phyloP scores from a whole-genome alignment of 257 asterid species.

The Solanum acaule region DNA sequence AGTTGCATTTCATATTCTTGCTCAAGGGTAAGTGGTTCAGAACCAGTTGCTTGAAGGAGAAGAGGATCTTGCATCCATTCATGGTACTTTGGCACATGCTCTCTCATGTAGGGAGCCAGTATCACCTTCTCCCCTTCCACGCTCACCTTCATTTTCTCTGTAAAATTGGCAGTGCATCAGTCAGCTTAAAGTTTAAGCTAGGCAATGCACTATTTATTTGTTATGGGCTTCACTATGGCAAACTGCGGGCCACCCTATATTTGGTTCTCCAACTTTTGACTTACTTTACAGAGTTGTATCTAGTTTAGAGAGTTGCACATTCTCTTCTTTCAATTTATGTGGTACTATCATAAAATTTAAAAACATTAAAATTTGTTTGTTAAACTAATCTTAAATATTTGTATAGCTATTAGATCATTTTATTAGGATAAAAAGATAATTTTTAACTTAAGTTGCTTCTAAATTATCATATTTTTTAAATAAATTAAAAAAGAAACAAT shows the following conservation, averaged over 20 bases:
- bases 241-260: background rate
- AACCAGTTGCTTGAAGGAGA: conserved; percentile 85
- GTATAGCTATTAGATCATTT: background rate
- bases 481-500: too few species aligned
- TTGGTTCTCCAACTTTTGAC: background rate
- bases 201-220: background rate
- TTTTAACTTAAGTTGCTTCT: background rate
- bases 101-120: conserved; percentile 83
- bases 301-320: too few species aligned
- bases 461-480: too few species aligned
- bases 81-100: conserved; percentile 82
- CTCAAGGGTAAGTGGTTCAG: conserved; percentile 75
- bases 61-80: conserved; percentile 87
- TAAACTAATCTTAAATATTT: too few species aligned
- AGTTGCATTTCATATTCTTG: conserved; percentile 85
- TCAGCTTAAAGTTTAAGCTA: background rate
- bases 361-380: too few species aligned
- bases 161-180: background rate
- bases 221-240: background rate
- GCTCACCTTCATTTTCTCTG: conserved; percentile 40
- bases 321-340: too few species aligned
- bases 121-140: conserved; percentile 70
- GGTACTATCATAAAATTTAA: too few species aligned
- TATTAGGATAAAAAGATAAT: background rate
- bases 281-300: too few species aligned